Base-by-base conservation (phyloP, 2,329 filamentous ascomycete species). In the Pseudogymnoascus pannorum region DNA sequence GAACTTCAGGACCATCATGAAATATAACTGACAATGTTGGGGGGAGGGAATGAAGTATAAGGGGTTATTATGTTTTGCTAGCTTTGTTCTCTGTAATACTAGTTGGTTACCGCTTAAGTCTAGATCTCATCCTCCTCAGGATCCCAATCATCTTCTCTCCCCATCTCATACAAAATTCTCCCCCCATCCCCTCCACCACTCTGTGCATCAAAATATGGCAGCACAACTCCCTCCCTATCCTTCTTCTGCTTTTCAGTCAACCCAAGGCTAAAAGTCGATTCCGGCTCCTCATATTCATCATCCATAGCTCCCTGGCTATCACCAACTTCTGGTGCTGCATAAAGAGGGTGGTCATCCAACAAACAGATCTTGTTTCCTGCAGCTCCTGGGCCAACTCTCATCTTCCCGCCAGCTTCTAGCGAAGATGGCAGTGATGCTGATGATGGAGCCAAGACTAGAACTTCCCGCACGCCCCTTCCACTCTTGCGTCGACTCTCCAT, bases 151-250 rank as follows among this genome's bases (percentile, higher is more conserved):
- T 99, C 94, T 76, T 97, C 94, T 65, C 86, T 84, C 1, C 92
- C 93, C 89, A 97, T 96, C 68, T 97, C 93, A 73, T 99, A 99
- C 70, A 99, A 72, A 66, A 99, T 99, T 64, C 93, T 82, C 0
- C 94, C 94, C 4, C 94, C 93, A 69, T 96, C 91, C 0, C 92
- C 92, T 0, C 84, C 82, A 1, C 86, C 87, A 60, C 86, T 90
- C 80, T 99, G 94, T 22, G 94, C 94, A 77, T 99, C 94, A 75
- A 95, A 97, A 73, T 99, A 97, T 14, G 94, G 94, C 73, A 97
- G 73, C 40, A 97, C 89, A 7, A 99, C 90, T 0, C 89, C 90
- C 69, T 97, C 93, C 24, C 94, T 79, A 58, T 96, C 93, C 66
- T 82, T 81, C 68, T 89, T 83, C 77, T 99, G 94, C 77, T 94